Base-by-base conservation (phyloP, 768 basidiomycete genomes). In the Gloeophyllum trabeum region DNA sequence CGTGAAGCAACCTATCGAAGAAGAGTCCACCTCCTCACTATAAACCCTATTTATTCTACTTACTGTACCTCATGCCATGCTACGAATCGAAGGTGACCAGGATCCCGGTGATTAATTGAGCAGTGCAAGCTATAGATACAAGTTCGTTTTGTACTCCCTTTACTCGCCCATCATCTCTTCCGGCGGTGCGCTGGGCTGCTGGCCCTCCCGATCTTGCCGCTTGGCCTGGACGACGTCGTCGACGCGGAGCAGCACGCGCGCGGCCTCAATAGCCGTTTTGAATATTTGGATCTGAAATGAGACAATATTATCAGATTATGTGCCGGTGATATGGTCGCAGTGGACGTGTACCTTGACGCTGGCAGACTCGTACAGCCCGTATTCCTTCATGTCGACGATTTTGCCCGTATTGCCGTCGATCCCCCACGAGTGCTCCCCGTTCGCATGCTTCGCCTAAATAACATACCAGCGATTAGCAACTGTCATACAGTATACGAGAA, bases 211-310 rank as follows among this genome's bases (percentile, higher is more conserved):
- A 10, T 88, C 85, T 56, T 85, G 82, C 43, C 86, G 71, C 6
- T 79, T 72, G n/a, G 87, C 87, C 59, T 88, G 85, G 6, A 96
- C 89, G 43, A 97, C 87, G 51, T 96, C 91, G 56, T 96, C 93
- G 1, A 96, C 91, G 21, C 91, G 81, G 20, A 94, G 73, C 3
- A 97, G 68, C 69, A 94, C 83, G 6, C 90, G 85, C 0, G 93
- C 84, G 40, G 88, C 89, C 80, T 99, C 92, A 53, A 98, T 83
- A 14, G 96, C 93, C 5, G 93, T 99, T 73, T 98, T 97, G 56
- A 94, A 66, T 6, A 81, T 97, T 70, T 98, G 94, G 25, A 94
- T 83, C 84, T 83, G 48, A 1, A 20, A n/a, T 30, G 26, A 20
- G 28, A 30, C 7, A 16, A 7, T 16, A 30, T 30, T n/a, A n/a